phyloP scores from a whole-genome alignment of 1,284 basidiomycete genomes.

The Heterobasidion parviporum region DNA sequence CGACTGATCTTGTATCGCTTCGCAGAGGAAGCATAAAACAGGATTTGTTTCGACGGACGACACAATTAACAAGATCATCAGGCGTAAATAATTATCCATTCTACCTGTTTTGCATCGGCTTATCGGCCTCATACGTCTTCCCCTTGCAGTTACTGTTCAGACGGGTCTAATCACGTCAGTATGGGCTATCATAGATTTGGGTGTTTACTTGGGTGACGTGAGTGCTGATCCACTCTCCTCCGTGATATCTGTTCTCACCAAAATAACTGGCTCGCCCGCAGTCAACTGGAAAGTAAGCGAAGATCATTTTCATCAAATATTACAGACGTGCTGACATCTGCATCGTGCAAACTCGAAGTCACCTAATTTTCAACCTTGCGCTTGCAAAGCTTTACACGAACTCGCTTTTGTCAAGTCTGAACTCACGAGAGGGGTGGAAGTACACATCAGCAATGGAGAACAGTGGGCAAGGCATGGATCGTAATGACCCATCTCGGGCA shows the following conservation, averaged over 20 bases:
- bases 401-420: neutral
- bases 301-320: neutral
- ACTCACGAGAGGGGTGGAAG: neutral
- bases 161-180: neutral
- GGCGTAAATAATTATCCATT: neutral
- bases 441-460: neutral
- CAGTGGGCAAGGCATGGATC: neutral
- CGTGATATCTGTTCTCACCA: neutral
- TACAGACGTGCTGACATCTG: neutral
- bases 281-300: neutral
- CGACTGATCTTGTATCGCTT: neutral
- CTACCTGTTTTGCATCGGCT: neutral
- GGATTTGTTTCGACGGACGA: neutral
- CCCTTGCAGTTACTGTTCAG: neutral
- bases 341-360: neutral
- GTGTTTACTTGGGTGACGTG: neutral
- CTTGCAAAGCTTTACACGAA: neutral
- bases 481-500: neutral
- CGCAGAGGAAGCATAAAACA: neutral
- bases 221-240: neutral
- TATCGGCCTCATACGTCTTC: neutral
- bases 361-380: neutral
- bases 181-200: neutral
- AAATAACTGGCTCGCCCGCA: neutral
- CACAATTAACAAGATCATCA: neutral